phyloP scores from a whole-genome alignment of 2,329 filamentous ascomycete species.

The Diplocarpon mali region DNA sequence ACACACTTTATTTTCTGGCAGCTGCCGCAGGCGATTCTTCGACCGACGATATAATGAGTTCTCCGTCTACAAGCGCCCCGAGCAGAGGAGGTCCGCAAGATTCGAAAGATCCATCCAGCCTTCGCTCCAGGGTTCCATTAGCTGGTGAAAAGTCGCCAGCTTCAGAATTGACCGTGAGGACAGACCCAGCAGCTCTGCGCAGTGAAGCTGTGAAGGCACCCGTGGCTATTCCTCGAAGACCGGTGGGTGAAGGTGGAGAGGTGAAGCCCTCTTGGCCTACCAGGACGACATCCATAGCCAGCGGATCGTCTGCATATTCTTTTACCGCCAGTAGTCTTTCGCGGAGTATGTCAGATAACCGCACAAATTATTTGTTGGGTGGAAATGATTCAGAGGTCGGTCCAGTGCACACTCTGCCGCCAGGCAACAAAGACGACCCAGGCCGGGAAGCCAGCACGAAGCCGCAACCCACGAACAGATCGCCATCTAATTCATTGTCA shows the following conservation, averaged over 20 bases:
- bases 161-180: constrained; percentile 5
- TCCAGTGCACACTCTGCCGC: constrained; percentile 17
- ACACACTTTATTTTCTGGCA: constrained; percentile 1
- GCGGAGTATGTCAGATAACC: constrained; percentile 16
- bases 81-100: constrained; percentile 19
- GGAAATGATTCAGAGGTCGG: constrained; percentile 17
- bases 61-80: constrained; percentile 8
- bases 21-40: not conserved
- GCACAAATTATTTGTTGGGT: constrained; percentile 20
- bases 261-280: not conserved
- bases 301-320: constrained; percentile 22
- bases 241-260: constrained; percentile 12
- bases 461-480: constrained; percentile 9
- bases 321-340: constrained; percentile 15
- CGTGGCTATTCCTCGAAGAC: constrained; percentile 20
- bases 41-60: constrained; percentile 1
- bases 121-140: constrained; percentile 7
- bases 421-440: constrained; percentile 14
- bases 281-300: constrained; percentile 14
- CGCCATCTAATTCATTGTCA: constrained; percentile 13
- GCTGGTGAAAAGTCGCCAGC: constrained; percentile 1
- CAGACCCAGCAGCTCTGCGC: constrained; percentile 18
- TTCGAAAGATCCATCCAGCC: constrained; percentile 21
- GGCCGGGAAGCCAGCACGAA: not conserved
- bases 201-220: constrained; percentile 10